Percentiles rank a stretch among this genome's conserved stretches.
Conservation (phyloP, 352 stramenopile genomes). For the Blastocystis sp. region DNA sequence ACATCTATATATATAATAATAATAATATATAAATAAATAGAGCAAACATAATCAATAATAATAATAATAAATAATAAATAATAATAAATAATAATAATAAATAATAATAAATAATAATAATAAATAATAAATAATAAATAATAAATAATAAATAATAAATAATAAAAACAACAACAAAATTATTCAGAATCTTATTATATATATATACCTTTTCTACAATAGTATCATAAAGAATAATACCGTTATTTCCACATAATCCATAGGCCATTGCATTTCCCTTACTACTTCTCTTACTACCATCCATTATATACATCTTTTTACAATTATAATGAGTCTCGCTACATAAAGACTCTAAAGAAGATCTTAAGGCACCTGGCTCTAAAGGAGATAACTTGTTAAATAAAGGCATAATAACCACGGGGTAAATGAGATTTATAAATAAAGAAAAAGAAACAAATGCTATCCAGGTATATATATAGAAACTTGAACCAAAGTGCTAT, state of each 20-base stretch:
- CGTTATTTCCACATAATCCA: slow-evolving; percentile 60
- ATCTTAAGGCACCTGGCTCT: slow-evolving; percentile 47
- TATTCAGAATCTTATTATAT: too few relatives aligned
- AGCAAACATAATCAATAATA: too few relatives aligned
- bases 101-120: too few relatives aligned
- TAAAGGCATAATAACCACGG: slow-evolving; percentile 61
- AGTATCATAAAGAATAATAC: slow-evolving; percentile 61
- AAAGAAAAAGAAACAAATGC: slow-evolving; percentile 52
- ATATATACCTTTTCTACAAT: too few relatives aligned
- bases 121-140: too few relatives aligned
- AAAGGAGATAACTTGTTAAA: slow-evolving; percentile 64
- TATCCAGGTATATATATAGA: slow-evolving; percentile 9
- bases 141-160: too few relatives aligned
- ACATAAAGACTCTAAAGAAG: slow-evolving; percentile 54
- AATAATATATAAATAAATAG: too few relatives aligned
- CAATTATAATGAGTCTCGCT: slow-evolving; percentile 52
- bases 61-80: too few relatives aligned
- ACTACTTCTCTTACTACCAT: slow-evolving; percentile 60
- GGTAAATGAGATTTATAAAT: slow-evolving; percentile 57
- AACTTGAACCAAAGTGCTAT: neutral
- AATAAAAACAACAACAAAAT: too few relatives aligned
- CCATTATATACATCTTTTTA: slow-evolving; percentile 58
- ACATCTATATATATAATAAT: too few relatives aligned
- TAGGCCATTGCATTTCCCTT: slow-evolving; percentile 58
- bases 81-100: too few relatives aligned